Conservation (phyloP, 2,329 filamentous ascomycete genomes). For the Paramyrothecium roridum region DNA sequence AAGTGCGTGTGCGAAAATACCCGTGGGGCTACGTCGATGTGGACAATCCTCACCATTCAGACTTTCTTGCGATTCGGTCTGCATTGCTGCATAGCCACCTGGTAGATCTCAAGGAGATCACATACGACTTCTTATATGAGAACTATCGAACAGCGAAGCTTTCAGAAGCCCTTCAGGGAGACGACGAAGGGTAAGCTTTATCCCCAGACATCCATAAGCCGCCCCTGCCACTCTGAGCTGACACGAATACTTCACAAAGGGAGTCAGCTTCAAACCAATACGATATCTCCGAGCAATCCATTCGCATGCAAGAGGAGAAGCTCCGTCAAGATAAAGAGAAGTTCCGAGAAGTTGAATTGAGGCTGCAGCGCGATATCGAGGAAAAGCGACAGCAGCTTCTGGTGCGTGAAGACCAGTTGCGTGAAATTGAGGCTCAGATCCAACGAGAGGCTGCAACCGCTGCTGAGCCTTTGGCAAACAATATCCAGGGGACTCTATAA, state of each 20-base stretch:
- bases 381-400: conserved; percentile 98
- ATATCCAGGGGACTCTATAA: too few species aligned
- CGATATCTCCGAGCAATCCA: conserved; percentile 92
- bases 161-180: conserved; percentile 96
- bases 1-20: conserved; percentile 93
- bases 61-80: conserved; percentile 96
- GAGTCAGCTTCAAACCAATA: conserved; percentile 83
- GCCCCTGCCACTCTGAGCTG: conserved; percentile 23
- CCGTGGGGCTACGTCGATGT: conserved; percentile 99
- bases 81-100: conserved; percentile 96
- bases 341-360: conserved; percentile 97
- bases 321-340: conserved; percentile 99
- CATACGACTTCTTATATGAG: conserved; percentile 99
- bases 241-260: conserved; percentile 36
- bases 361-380: conserved; percentile 99
- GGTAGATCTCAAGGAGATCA: conserved; percentile 98
- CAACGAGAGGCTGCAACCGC: conserved; percentile 70
- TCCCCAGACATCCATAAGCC: background rate
- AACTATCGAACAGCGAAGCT: conserved; percentile 99
- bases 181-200: conserved; percentile 74
- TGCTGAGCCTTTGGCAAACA: too few species aligned
- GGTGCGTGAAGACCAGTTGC: conserved; percentile 95
- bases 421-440: conserved; percentile 98
- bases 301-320: conserved; percentile 99
- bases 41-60: conserved; percentile 97